A percentile compares a stretch with the other conserved stretches of the same genome.
phyloP scores from a whole-genome alignment of 306 rosid species.

The Cotoneaster glaucophyllus region DNA sequence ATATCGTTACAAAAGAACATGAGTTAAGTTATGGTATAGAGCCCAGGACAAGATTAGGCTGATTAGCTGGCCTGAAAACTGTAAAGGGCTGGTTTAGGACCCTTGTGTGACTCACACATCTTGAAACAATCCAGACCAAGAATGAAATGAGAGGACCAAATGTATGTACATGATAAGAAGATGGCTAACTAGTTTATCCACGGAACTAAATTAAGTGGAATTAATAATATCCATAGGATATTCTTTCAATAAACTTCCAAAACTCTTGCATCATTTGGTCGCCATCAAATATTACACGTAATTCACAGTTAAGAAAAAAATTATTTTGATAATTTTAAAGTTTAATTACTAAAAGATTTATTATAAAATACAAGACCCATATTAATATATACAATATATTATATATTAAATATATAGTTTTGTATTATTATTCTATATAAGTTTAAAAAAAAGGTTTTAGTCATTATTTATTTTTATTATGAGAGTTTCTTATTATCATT shows the following conservation, averaged over 20 bases:
- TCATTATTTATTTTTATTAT: too few relatives aligned
- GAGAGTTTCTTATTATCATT: too few relatives aligned
- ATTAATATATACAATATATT: too few relatives aligned
- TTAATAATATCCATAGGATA: conserved; percentile 14
- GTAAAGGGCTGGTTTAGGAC: not conserved
- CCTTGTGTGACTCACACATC: not conserved
- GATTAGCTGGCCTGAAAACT: not conserved
- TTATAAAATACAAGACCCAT: too few relatives aligned
- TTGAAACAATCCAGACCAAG: conserved; percentile 1
- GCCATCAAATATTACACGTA: not conserved
- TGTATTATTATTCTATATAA: too few relatives aligned
- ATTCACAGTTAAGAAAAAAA: too few relatives aligned
- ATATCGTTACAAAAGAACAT: too few relatives aligned
- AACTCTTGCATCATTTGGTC: not conserved
- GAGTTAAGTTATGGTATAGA: too few relatives aligned
- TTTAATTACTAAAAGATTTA: too few relatives aligned
- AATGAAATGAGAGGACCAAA: conserved; percentile 8
- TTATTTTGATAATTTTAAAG: too few relatives aligned
- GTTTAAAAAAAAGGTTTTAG: too few relatives aligned
- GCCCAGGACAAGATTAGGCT: not conserved
- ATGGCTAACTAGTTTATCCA: not conserved
- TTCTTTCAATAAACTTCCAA: conserved; percentile 19
- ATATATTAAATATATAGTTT: too few relatives aligned
- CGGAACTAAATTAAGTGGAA: not conserved
- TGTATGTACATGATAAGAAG: not conserved